These are phyloP conservation scores for Pelargonium fulgidum DNA, from an alignment of 441 rosid genomes.

Conservation along the genomic window DNA sequence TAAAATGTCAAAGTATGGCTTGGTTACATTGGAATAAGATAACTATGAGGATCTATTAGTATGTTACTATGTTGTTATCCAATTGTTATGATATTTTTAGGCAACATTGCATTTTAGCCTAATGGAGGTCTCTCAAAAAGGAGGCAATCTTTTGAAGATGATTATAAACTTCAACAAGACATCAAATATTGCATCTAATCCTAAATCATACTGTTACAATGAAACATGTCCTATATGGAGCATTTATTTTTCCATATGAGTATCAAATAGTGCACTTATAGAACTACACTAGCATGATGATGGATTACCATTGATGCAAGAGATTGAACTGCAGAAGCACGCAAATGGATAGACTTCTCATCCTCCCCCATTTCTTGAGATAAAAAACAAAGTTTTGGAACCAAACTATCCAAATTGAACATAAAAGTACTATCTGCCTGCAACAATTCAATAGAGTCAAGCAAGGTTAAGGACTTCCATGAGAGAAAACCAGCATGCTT, in stretches of 20 bases:
- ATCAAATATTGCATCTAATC: not conserved
- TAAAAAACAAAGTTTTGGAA: constrained; percentile 83
- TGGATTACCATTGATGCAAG: constrained; percentile 71
- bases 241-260: constrained; percentile 4
- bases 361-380: constrained; percentile 75
- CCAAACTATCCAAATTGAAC: constrained; percentile 91
- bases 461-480: constrained; percentile 5
- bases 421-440: constrained; percentile 66
- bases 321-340: constrained; percentile 71
- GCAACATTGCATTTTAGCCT: not conserved
- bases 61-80: not conserved
- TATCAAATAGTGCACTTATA: constrained; percentile 6
- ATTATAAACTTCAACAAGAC: not conserved
- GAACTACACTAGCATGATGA: not conserved
- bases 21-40: not conserved
- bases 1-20: not conserved
- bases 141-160: not conserved
- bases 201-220: not conserved
- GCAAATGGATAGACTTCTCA: constrained; percentile 54
- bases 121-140: not conserved
- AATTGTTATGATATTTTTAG: not conserved
- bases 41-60: not conserved
- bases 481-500: not conserved
- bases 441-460: constrained; percentile 15
- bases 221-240: constrained; percentile 2